Evolutionary conservation across 352 stramenopile species (phyloP).

Genomic region (Globisporangium spinosum): DNA sequence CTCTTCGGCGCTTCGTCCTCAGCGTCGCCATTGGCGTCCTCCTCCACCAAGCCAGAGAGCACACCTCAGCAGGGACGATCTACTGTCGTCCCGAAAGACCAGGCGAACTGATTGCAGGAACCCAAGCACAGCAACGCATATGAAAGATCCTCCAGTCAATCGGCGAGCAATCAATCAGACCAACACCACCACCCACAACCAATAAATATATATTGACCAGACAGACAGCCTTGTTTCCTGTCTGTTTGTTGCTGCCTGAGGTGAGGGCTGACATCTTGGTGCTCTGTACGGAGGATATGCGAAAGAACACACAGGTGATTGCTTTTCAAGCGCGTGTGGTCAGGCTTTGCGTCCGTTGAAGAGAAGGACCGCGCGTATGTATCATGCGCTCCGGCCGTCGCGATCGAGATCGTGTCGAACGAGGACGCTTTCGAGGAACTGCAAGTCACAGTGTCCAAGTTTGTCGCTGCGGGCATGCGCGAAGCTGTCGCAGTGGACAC

Average conservation of each 20-base stretch:
- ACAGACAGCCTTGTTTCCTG: not conserved
- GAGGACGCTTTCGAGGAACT: not conserved
- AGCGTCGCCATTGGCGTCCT: not conserved
- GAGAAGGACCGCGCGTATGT: not conserved
- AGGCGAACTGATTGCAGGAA: conserved; percentile 7
- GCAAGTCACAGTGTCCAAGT: not conserved
- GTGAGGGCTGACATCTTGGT: not conserved
- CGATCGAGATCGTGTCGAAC: not conserved
- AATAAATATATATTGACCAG: conserved; percentile 10
- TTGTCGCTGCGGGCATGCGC: not conserved
- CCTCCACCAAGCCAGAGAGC: not conserved
- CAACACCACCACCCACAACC: not conserved
- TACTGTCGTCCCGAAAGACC: conserved; percentile 25
- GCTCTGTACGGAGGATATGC: too few species aligned
- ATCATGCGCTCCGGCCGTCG: not conserved
- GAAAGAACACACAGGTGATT: too few species aligned
- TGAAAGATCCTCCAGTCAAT: not conserved
- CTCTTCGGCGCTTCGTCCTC: conserved; percentile 31
- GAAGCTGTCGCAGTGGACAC: not conserved
- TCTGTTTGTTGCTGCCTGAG: not conserved
- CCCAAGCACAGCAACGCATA: not conserved
- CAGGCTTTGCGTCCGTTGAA: not conserved
- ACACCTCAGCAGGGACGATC: conserved; percentile 23
- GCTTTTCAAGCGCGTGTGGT: not conserved
- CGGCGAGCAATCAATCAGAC: not conserved